Base-by-base conservation (phyloP, 805 yeast species). In the Candida cerambycidarum region DNA sequence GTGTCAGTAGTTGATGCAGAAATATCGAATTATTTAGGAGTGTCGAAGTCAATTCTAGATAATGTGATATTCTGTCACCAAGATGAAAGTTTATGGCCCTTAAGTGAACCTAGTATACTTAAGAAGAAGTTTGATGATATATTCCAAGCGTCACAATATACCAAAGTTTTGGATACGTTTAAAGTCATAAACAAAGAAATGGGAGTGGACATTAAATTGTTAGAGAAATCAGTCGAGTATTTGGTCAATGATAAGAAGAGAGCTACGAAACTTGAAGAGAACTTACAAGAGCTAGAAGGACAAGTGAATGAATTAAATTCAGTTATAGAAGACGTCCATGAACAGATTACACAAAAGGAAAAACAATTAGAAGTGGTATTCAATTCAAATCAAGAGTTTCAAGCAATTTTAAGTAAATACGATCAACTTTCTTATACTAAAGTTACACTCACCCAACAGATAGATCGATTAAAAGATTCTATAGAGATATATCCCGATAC, bases 51-150 rank as follows among this genome's bases (percentile, higher is more conserved):
- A 0, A 80, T 93, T 42, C 65, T 93, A 39, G 96, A 92, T 51
- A 88, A 89, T 59, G 99, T 93, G 32, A 83, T 92, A 1, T 93
- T 93, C 63, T 92, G 99, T 57, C 99, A 93, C 57, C 99, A 93
- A 61, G 99, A 93, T 56, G 99, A 93, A 46, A 83, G 92, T 53
- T 63, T 89, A 21, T 93, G 99, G 99, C 99, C 99, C 1, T 70
- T 93, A 37, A 79, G 90, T 52, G 99, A 93, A 62, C 95, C 99
- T 1, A 75, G 95, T 2, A 76, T 76, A 10, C 73, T 93, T 58
- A 95, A 93, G 64, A 90, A 90, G 64, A 77, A 92, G 41, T 95
- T 93, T 55, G 99, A 93, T 61, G 99, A 93, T 62, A 92, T 93
- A 7, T 93, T 93, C 56, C 97, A 93, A 63, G 97, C 97, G 0